Evolutionary conservation across 345 rosid genomes (phyloP), one percentile per base, ranked within the genome.

Genomic region (Crucihimalaya himalaica): DNA sequence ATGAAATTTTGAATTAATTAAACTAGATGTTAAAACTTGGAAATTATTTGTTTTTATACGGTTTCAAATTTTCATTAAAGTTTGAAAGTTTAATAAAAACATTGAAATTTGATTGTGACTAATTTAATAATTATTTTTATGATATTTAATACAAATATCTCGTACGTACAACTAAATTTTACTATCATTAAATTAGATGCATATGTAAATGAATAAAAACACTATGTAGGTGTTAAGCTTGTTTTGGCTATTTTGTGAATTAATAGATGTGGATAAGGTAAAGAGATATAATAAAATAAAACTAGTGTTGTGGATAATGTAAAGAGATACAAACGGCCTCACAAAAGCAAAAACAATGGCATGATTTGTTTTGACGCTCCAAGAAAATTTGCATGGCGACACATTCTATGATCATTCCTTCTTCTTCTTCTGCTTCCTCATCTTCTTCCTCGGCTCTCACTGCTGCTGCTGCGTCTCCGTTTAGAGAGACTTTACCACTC

Each of bases 381-480:
- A 71, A 31, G 63, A 57, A 28, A 34, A 67, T 18, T 65, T 80
- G 71, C 84, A 85, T 87, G 96, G 90, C 88, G 57, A 62, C 82
- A 14, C 84, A 74, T 40, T 74, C 81, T n/a, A 60, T 76, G 70
- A 71, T 63, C 79, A 37, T 25, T 62, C 63, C 58, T 45, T 73
- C 83, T 18, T 68, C 79, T 29, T 85, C 57, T 7, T 63, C 83
- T 14, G n/a, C 86, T 16, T 80, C 84, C 19, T 76, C 86, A n/a
- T 72, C 78, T 29, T 84, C 86, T 16, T 80, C 84, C 19, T 76
- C 86, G 7, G 18, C 57, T 69, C 52, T 59, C 15, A 28, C 77
- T 5, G 34, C 77, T 5, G 74, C 80, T 61, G 14, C 37, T 8
- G 32, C 78, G 31, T 80, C 86, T 68, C 71, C 84, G 14, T 55